Percentiles rank a stretch among this genome's conserved stretches.
Conservation (phyloP, 176 grass and related monocot species). For the Melocanna baccifera region DNA sequence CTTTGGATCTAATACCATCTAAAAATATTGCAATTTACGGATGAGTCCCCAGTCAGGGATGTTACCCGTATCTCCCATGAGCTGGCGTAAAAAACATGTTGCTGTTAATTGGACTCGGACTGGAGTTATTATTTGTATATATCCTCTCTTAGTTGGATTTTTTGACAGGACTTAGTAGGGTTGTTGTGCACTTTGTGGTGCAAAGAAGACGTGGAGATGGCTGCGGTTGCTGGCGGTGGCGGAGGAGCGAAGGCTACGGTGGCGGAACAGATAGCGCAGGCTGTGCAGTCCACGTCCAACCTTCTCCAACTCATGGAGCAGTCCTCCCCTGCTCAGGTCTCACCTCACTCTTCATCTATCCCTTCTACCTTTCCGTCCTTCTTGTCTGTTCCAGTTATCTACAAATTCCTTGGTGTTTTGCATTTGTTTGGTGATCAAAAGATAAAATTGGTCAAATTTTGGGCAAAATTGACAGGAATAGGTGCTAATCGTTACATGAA, state of each 20-base stretch:
- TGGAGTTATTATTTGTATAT: background rate
- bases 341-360: background rate
- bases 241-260: conserved; percentile 46
- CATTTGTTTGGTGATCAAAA: background rate
- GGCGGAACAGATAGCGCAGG: conserved; percentile 78
- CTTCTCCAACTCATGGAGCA: conserved; percentile 91
- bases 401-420: background rate
- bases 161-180: background rate
- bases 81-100: background rate
- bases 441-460: background rate
- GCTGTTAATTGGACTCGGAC: background rate
- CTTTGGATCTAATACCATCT: too few relatives aligned
- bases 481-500: background rate
- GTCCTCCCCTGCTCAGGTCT: conserved; percentile 82
- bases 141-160: background rate
- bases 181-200: background rate
- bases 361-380: background rate
- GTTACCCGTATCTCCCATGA: too few relatives aligned
- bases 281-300: conserved; percentile 89
- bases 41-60: too few relatives aligned
- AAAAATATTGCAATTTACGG: too few relatives aligned
- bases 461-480: background rate
- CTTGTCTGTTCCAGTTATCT: background rate
- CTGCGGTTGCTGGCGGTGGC: conserved; percentile 30
- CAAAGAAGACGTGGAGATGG: background rate